These are phyloP conservation scores for Ogataea pini DNA, from an alignment of 805 yeast genomes.

Conservation along the genomic window DNA sequence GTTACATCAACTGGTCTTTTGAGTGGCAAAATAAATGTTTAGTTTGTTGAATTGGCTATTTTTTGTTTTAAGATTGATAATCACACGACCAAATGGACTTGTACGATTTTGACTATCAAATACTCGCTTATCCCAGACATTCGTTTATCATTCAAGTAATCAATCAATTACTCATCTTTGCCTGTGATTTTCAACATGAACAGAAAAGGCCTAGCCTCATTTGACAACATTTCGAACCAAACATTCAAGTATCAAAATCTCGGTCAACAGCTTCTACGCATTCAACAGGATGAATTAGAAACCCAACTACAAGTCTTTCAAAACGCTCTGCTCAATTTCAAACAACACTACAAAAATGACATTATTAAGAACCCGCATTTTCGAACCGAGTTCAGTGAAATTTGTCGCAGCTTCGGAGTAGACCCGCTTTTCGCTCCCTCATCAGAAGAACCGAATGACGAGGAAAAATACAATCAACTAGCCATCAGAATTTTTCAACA, in stretches of 20 bases:
- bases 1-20: background rate
- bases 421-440: conserved; percentile 63
- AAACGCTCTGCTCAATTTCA: conserved; percentile 72
- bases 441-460: conserved; percentile 35
- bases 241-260: conserved; percentile 47
- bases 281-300: conserved; percentile 60
- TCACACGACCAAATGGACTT: too few species aligned
- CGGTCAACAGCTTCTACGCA: conserved; percentile 50
- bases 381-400: conserved; percentile 68
- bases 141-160: too few species aligned
- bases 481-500: conserved; percentile 75
- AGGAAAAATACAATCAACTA: conserved; percentile 65
- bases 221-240: conserved; percentile 23
- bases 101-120: background rate
- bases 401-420: conserved; percentile 79
- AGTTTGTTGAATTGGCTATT: conserved; percentile 3
- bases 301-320: conserved; percentile 79
- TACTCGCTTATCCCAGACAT: background rate
- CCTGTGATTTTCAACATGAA: conserved; percentile 19
- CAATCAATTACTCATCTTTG: too few species aligned
- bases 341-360: conserved; percentile 67
- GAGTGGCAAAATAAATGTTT: conserved; percentile 16
- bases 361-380: conserved; percentile 64
- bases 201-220: conserved; percentile 33
- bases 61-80: conserved; percentile 1